Evolutionary conservation across 345 rosid genomes (phyloP), one percentile per base, ranked within the genome.

Genomic region (Arabis hirsuta): DNA sequence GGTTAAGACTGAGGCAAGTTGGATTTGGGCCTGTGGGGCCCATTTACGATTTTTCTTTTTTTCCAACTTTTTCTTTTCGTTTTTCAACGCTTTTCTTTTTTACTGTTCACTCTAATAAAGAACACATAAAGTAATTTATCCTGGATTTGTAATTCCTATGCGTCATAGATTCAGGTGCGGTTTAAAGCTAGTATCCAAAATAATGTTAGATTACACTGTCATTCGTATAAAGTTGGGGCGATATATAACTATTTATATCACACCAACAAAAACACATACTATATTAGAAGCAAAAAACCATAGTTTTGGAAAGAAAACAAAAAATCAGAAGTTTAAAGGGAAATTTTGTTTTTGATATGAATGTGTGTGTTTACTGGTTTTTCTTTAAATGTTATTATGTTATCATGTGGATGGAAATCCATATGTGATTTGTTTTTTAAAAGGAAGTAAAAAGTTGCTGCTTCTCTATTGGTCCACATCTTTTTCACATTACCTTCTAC

Each of bases 21-120:
- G 12, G 58, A 65, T 16, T 73, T 64, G 74, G 69, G 74, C 79
- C 73, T 36, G 5, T 54, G 42, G 69, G 79, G 74, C 73, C 78
- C 73, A 74, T 74, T 54, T 42, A 51, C 6, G 0, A 27, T 4
- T 56, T 54, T 44, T 9, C 5, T 26, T 57, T 45, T 26, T 32
- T 32, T 16, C 16, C 67, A 12, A 11, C 4, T 16, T 26, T 44
- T 16, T 27, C 16, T 70, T 3, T 16, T 1, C 0, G 3, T 14
- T 14, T 36, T 26, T 39, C 20, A 34, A 34, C 38, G 44, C 39
- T 24, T 52, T 52, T 27, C 14, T 34, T 34, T 6, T 34, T 34
- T 34, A 34, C 8, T 34, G 6, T 34, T 8, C 41, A 36, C 3
- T 6, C n/a, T 3, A 12, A 48, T 32, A 46, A 31, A 32, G 16